Evolutionary conservation across 2,329 filamentous ascomycete species (phyloP), one percentile per base, ranked within the genome.

Genomic region (Penicillium freii): DNA sequence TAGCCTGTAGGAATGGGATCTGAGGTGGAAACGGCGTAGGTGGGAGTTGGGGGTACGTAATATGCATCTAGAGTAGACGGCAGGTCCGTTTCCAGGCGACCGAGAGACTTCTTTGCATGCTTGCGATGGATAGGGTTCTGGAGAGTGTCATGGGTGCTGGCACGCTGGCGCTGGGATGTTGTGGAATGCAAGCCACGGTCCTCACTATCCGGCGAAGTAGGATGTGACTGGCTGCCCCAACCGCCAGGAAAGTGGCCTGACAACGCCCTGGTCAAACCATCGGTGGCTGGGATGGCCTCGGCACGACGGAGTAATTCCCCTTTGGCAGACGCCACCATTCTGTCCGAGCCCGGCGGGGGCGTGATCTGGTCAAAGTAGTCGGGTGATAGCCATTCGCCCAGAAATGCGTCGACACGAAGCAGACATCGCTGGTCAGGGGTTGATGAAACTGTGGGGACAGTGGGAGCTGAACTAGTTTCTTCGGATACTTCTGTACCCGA

Each of bases 351-450:
- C 0, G 94, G 94, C 11, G 94, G 94, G 3, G 92, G 90, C 0
- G 90, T 93, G 62, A 97, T 97, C 51, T 89, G 83, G 61, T 96
- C 92, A 69, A 93, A 99, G 73, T 99, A 99, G 69, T 92, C 88
- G 1, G 92, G 91, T 2, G 89, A 90, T 31, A 97, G 81, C 94
- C 94, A 99, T 80, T 99, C 94, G 48, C 94, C 93, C 0, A 99
- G 81, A 70, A 95, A 97, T 0, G 92, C 89, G 75, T 99, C 94
- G 6, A 99, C 82, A 0, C 94, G 88, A 47, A 99, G 77, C 10
- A 73, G 61, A 40, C 67, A 68, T 31, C 69, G 68, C 23, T 60
- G 52, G 47, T 61, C 64, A 15, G 46, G 23, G 43, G 10, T 42
- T 17, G n/a, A 42, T 23, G 27, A 25, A 27, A 56, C 23, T 25